These are phyloP conservation scores for Allium cepa DNA, from an alignment of 106 monocot species.

Conservation along the genomic window DNA sequence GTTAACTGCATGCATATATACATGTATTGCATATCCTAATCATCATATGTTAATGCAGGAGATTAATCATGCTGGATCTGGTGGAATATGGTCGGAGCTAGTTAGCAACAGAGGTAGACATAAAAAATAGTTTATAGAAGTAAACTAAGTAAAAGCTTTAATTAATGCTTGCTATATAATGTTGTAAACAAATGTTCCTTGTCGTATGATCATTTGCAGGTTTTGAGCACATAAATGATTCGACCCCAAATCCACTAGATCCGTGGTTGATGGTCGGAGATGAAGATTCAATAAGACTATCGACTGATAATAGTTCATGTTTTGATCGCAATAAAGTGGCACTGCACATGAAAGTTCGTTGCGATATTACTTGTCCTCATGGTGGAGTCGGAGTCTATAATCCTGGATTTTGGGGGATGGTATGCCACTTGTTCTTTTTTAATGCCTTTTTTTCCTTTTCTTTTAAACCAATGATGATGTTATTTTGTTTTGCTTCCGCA, in stretches of 20 bases:
- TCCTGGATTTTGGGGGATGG: constrained; percentile 97
- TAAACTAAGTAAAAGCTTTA: not conserved
- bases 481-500: too few relatives aligned
- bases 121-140: not conserved
- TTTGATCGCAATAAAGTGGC: constrained; percentile 72
- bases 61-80: constrained; percentile 82
- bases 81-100: constrained; percentile 79
- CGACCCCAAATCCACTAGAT: constrained; percentile 74
- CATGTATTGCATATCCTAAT: too few relatives aligned
- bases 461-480: too few relatives aligned
- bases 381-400: constrained; percentile 91
- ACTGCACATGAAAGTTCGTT: constrained; percentile 81
- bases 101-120: constrained; percentile 61
- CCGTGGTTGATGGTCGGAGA: constrained; percentile 85
- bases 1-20: too few relatives aligned
- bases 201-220: constrained; percentile 15
- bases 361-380: constrained; percentile 51
- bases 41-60: constrained; percentile 9
- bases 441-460: too few relatives aligned
- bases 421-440: constrained; percentile 10
- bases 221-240: constrained; percentile 81
- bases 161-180: not conserved
- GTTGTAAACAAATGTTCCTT: not conserved
- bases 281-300: constrained; percentile 41
- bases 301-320: constrained; percentile 63